A percentile compares a stretch with the other conserved stretches of the same genome.
These are phyloP conservation scores for Hanseniaspora hatyaiensis DNA, from an alignment of 805 yeast species.

Conservation along the genomic window DNA sequence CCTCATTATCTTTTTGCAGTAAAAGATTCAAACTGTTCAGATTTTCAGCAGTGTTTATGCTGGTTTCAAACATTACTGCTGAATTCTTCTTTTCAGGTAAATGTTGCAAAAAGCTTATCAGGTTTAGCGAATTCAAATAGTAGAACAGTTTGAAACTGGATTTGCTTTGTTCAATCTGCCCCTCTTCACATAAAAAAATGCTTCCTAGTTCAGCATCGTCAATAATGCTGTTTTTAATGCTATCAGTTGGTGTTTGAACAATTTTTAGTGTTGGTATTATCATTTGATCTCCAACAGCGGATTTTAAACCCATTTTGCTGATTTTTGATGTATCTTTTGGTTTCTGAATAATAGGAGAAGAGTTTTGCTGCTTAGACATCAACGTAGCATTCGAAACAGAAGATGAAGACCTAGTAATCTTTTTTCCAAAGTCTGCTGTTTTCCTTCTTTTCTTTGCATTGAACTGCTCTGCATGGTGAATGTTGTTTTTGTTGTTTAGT, in stretches of 20 bases:
- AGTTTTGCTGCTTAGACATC: too few species aligned
- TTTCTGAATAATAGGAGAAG: too few species aligned
- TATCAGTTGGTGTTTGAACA: not conserved
- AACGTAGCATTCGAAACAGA: too few species aligned
- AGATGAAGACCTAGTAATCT: too few species aligned
- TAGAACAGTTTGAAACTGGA: slow-evolving; percentile 1
- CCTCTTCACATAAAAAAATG: slow-evolving; percentile 2
- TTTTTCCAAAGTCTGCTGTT: too few species aligned
- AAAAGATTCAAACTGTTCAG: slow-evolving; percentile 5
- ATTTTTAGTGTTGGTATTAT: not conserved
- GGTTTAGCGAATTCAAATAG: not conserved
- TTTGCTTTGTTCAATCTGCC: slow-evolving; percentile 5
- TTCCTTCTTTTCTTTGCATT: too few species aligned
- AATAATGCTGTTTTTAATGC: not conserved
- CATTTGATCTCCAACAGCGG: not conserved
- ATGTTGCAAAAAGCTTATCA: not conserved
- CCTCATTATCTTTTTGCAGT: slow-evolving; percentile 11
- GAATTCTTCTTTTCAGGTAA: not conserved
- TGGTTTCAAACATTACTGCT: not conserved
- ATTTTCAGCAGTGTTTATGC: not conserved
- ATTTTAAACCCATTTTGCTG: not conserved
- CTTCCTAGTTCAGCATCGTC: not conserved
- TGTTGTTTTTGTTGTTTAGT: too few species aligned
- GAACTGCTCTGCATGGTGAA: too few species aligned
- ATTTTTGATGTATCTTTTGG: not conserved